Evolutionary conservation across 805 yeast genomes (phyloP).

Genomic region (Debaryomyces prosopidis): DNA sequence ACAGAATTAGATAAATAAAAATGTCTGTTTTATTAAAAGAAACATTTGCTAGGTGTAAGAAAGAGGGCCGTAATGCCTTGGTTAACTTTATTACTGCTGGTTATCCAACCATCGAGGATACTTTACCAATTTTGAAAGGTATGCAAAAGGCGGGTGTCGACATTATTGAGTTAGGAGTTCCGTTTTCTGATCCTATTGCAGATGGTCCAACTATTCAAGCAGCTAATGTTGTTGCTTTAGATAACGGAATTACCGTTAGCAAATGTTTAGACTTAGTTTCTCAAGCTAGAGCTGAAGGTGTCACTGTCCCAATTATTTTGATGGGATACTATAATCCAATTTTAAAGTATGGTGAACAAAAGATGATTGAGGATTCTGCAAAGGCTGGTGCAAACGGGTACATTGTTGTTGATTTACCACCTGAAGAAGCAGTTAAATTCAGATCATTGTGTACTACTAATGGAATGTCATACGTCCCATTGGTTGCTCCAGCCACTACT

Average conservation of each 20-base stretch:
- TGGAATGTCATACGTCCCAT: conserved; percentile 84
- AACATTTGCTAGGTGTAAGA: conserved; percentile 59
- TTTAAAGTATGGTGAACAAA: conserved; percentile 83
- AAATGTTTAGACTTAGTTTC: conserved; percentile 70
- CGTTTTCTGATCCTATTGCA: conserved; percentile 97
- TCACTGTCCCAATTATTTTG: conserved; percentile 82
- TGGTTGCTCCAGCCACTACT: conserved; percentile 96
- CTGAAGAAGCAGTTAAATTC: conserved; percentile 92
- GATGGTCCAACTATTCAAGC: conserved; percentile 97
- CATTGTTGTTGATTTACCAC: conserved; percentile 94
- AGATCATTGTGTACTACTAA: conserved; percentile 66
- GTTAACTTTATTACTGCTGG: conserved; percentile 95
- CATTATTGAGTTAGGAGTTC: conserved; percentile 91
- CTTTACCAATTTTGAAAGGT: conserved; percentile 81
- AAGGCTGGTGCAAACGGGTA: conserved; percentile 94
- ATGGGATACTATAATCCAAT: conserved; percentile 99
- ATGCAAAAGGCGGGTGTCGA: conserved; percentile 96
- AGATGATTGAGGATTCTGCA: conserved; percentile 74
- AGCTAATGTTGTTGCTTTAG: conserved; percentile 79
- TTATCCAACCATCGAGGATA: conserved; percentile 83
- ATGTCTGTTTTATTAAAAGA: conserved; percentile 60
- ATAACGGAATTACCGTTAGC: conserved; percentile 75
- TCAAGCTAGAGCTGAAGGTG: conserved; percentile 78
- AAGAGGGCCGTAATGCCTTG: conserved; percentile 78
- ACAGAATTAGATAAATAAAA: conserved; percentile 3